A percentile compares a stretch with the other conserved stretches of the same genome.
These are phyloP conservation scores for Serendipita vermifera DNA, from an alignment of 768 basidiomycete genomes.

Conservation along the genomic window DNA sequence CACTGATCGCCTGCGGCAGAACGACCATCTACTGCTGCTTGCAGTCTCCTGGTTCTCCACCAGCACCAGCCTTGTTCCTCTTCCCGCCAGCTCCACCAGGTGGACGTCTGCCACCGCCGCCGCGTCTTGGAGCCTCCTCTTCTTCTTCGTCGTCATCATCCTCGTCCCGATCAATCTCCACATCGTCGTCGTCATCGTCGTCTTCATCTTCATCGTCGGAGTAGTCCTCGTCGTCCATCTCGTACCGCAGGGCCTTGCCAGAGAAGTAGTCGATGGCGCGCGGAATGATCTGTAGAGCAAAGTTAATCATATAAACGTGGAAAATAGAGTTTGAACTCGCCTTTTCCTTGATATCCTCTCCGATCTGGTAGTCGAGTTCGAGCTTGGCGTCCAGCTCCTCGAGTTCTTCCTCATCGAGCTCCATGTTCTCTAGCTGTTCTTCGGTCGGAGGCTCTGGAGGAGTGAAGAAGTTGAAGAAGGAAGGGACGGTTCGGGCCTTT, in stretches of 20 bases:
- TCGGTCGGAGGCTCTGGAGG: conserved; percentile 64
- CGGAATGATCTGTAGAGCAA: conserved; percentile 60
- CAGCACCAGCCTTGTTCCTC: conserved; percentile 6
- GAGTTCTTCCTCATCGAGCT: conserved; percentile 71
- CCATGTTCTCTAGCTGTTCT: conserved; percentile 51
- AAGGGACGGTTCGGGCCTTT: conserved; percentile 82
- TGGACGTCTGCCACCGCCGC: conserved; percentile 30
- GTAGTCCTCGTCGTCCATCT: conserved; percentile 33
- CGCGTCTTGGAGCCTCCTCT: conserved; percentile 29
- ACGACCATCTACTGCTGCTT: conserved; percentile 83
- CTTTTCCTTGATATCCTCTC: conserved; percentile 96
- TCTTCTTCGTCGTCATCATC: conserved; percentile 21
- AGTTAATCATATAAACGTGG: neutral
- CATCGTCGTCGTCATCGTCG: conserved; percentile 23
- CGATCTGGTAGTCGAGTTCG: conserved; percentile 95
- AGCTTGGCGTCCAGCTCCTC: conserved; percentile 87
- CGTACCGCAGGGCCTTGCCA: conserved; percentile 85
- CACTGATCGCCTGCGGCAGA: no score
- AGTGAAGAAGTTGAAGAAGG: conserved; percentile 98
- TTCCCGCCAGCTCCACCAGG: no score
- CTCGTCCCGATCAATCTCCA: conserved; percentile 41
- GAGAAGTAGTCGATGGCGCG: conserved; percentile 96
- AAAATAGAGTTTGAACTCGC: conserved; percentile 27
- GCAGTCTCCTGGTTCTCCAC: conserved; percentile 67
- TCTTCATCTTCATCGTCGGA: conserved; percentile 23